A percentile compares a stretch with the other conserved stretches of the same genome.
phyloP scores from a whole-genome alignment of 805 yeast species.

The Ogataea ramenticola region DNA sequence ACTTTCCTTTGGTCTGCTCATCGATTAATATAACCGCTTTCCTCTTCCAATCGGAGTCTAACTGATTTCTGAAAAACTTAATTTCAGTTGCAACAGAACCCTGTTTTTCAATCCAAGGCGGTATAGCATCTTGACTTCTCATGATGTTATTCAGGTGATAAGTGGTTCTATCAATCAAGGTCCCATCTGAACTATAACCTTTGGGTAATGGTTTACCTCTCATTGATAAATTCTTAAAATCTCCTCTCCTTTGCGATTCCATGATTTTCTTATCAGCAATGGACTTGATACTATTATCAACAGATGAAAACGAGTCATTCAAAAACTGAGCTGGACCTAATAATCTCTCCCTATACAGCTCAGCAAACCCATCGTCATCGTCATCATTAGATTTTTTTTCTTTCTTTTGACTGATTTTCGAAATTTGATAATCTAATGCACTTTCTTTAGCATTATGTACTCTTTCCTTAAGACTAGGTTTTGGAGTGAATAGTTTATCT shows the following conservation, averaged over 20 bases:
- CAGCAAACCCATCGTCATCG: conserved; percentile 44
- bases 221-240: conserved; percentile 47
- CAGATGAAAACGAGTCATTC: conserved; percentile 32
- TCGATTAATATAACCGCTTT: conserved; percentile 22
- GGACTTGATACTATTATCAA: conserved; percentile 49
- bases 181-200: conserved; percentile 35
- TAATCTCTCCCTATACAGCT: conserved; percentile 56
- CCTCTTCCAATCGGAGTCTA: conserved; percentile 34
- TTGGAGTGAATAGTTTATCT: conserved; percentile 8
- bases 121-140: conserved; percentile 67
- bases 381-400: conserved; percentile 21
- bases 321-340: conserved; percentile 48
- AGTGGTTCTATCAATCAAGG: conserved; percentile 60
- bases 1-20: conserved; percentile 18
- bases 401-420: conserved; percentile 25
- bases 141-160: conserved; percentile 75
- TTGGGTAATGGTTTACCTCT: conserved; percentile 55
- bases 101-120: conserved; percentile 89
- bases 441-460: conserved; percentile 56
- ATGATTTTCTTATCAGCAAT: conserved; percentile 72
- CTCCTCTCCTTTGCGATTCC: conserved; percentile 67
- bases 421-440: conserved; percentile 54
- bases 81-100: conserved; percentile 45
- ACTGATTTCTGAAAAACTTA: conserved; percentile 34
- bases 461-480: conserved; percentile 27